Conservation (phyloP, 306 rosid species). For the Medicago arabica region DNA sequence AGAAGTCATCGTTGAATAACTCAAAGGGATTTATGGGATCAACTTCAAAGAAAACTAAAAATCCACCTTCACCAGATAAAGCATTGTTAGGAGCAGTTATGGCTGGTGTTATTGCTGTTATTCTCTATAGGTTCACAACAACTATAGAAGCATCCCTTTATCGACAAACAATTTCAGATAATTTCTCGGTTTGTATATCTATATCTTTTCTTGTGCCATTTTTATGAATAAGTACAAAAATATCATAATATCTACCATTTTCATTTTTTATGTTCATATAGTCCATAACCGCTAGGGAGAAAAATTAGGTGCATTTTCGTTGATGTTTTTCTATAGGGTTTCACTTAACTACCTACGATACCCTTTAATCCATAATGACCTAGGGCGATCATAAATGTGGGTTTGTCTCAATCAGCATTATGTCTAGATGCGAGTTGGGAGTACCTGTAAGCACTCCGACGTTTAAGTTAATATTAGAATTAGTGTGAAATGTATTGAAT, state of each 20-base stretch:
- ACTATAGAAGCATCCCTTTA: constrained; percentile 70
- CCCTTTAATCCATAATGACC: too few relatives aligned
- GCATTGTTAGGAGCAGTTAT: constrained; percentile 74
- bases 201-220: background rate
- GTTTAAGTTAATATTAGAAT: too few relatives aligned
- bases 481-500: too few relatives aligned
- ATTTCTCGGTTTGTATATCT: constrained; percentile 63
- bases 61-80: constrained; percentile 65
- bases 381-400: too few relatives aligned
- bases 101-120: constrained; percentile 69
- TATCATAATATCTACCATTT: background rate
- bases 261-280: background rate
- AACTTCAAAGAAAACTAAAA: constrained; percentile 50
- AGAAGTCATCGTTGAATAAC: constrained; percentile 59
- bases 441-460: too few relatives aligned
- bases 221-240: background rate
- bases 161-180: constrained; percentile 74
- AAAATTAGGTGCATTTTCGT: too few relatives aligned
- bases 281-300: too few relatives aligned
- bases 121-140: constrained; percentile 74
- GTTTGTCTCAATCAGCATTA: too few relatives aligned
- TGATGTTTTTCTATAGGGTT: too few relatives aligned
- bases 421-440: too few relatives aligned
- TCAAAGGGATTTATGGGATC: constrained; percentile 33
- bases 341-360: too few relatives aligned